phyloP scores from a whole-genome alignment of 1,284 basidiomycete genomes.

The Puccinia sorghi region DNA sequence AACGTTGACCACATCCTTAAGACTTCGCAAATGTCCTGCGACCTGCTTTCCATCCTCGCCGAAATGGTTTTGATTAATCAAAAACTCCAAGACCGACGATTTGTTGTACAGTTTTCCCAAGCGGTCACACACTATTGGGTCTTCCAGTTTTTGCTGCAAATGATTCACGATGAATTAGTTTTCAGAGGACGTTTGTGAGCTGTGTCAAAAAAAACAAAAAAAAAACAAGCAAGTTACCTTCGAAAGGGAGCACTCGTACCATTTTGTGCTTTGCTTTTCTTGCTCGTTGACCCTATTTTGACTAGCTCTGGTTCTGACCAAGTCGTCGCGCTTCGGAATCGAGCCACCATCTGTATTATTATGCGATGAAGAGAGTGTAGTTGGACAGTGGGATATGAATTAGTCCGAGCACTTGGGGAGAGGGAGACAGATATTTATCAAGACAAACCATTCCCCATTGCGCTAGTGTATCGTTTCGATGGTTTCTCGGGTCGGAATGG shows the following conservation, averaged over 20 bases:
- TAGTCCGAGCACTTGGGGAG: not conserved
- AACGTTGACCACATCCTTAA: conserved; percentile 87
- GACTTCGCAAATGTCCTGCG: conserved; percentile 73
- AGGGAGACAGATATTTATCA: not conserved
- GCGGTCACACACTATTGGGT: conserved; percentile 82
- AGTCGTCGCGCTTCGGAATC: conserved; percentile 77
- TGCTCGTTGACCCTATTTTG: conserved; percentile 81
- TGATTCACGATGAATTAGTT: conserved; percentile 16
- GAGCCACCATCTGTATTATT: conserved; percentile 58
- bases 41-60: conserved; percentile 54
- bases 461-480: not conserved
- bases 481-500: not conserved
- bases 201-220: not conserved
- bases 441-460: conserved; percentile 47
- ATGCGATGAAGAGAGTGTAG: not conserved
- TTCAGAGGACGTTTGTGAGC: not conserved
- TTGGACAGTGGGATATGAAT: not conserved
- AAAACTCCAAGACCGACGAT: conserved; percentile 81
- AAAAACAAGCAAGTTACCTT: conserved; percentile 66
- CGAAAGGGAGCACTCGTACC: conserved; percentile 87
- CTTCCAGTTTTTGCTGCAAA: conserved; percentile 71
- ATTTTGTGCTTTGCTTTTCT: conserved; percentile 78
- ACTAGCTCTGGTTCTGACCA: conserved; percentile 74
- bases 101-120: conserved; percentile 93
- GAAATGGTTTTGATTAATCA: conserved; percentile 65